Percentiles rank a stretch among this genome's conserved stretches.
These are phyloP conservation scores for Theobroma grandiflorum DNA, from an alignment of 441 rosid genomes.

Conservation along the genomic window DNA sequence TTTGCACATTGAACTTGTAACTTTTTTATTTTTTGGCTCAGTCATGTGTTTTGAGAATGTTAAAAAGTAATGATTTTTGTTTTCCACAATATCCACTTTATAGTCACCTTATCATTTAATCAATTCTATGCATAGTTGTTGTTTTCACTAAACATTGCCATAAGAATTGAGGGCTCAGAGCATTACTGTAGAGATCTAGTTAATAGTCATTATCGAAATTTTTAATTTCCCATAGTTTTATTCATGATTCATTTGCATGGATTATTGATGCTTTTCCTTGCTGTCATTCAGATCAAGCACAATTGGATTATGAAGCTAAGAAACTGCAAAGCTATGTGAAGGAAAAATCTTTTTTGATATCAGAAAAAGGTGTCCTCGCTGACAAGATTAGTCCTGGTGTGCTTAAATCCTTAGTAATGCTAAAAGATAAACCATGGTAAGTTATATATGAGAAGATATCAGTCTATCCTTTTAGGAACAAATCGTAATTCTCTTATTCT, in stretches of 20 bases:
- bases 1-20: background rate
- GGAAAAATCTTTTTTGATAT: conserved; percentile 66
- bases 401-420: conserved; percentile 66
- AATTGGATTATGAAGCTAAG: conserved; percentile 65
- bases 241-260: background rate
- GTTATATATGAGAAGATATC: conserved; percentile 20
- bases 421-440: conserved; percentile 65
- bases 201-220: background rate
- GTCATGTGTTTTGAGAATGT: background rate
- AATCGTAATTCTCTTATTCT: conserved; percentile 1
- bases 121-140: background rate
- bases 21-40: background rate
- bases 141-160: background rate
- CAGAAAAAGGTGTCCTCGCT: conserved; percentile 78
- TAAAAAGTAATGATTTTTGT: background rate
- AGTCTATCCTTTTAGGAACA: background rate
- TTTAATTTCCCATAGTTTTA: background rate
- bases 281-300: conserved; percentile 58
- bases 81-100: background rate
- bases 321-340: conserved; percentile 78
- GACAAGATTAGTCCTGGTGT: conserved; percentile 77
- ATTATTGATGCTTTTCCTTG: conserved; percentile 24
- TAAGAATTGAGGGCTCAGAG: conserved; percentile 6
- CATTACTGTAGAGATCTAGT: background rate
- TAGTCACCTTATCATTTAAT: background rate